Base-by-base conservation (phyloP, 2,329 filamentous ascomycete species). In the Penicillium glabrum region DNA sequence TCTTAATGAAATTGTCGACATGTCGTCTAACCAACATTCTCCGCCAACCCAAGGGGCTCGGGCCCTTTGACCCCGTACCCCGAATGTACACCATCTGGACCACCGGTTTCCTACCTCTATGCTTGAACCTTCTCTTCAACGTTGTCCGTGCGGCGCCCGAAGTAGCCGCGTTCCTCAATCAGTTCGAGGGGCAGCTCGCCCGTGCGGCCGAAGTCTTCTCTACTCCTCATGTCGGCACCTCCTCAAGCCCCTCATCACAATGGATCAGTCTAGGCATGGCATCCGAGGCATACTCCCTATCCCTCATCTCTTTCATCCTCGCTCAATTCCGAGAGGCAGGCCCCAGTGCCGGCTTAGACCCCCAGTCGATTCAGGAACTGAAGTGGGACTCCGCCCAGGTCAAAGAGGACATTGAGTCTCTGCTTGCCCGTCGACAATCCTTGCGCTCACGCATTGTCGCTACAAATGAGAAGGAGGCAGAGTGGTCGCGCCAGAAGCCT, bases 41-140 rank as follows among this genome's bases (percentile, higher is more conserved):
- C 73, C 87, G 90, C 26, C 80, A 82, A 45, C 71, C 77, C 10
- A 86, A 88, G 51, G 83, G 84, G 46, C 88, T 92, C 56, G 89
- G 89, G 3, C 92, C 93, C 0, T 92, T 96, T 61, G 89, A 95
- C 45, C 84, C 90, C 6, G 85, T 84, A 14, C 80, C 85, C 3
- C 86, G 93, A 26, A 86, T 96, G 69, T 96, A 96, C 77, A 84
- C 84, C 51, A 93, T 98, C 67, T 99, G 95, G 95, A 86, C 87
- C 21, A 89, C 90, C 63, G 95, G 91, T 1, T 84, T 98, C 56
- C 80, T 99, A 3, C 95, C 95, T 0, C 79, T 99, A 19, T 88
- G 93, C 58, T 83, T 99, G 45, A 98, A 98, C 72, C 81, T 99
- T 27, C 83, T 99, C 21, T 86, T 89, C 57, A 86, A 90, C 11